Base-by-base conservation (phyloP, 495 filamentous ascomycete species). In the Penicillium verhagenii region DNA sequence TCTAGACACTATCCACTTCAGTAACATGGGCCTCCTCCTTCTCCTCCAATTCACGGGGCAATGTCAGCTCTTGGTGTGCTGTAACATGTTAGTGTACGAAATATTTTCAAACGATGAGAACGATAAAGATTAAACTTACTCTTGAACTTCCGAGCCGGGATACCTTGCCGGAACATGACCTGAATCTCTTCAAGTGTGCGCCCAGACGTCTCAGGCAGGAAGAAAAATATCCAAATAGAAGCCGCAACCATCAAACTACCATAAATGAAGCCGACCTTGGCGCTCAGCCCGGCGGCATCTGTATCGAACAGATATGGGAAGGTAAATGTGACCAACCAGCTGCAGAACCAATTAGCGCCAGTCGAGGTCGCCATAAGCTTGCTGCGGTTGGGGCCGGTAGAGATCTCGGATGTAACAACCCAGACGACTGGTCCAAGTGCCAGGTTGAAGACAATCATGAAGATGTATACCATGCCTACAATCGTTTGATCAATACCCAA, bases 341-440 rank as follows among this genome's bases (percentile, higher is more conserved):
- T 45, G 21, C 42, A 45, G 13, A 45, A 24, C 42, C 42, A 45
- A 18, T 24, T 45, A 13, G 42, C 23, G 0, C 21, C 42, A 9
- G 11, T 26, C 2, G 42, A 45, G 3, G 23, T 26, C 7, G 42
- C 42, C 42, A 45, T 45, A 18, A 45, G 42, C 14, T 25, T 45
- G 42, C 42, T 45, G 4, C 42, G 42, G 8, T 45, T 45, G n/a
- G 42, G 42, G 6, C 42, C 42, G n/a, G 42, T 45, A 24, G 42
- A 45, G 11, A 45, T 45, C 14, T 45, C 42, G 26, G 42, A 45
- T 9, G 42, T 45, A 4, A 45, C 42, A 2, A 45, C 42, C 42
- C 42, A 45, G 23, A 45, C 42, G 26, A 23, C 42, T 16, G 42
- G 42, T 24, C 42, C 42, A 9, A 45, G 14, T 7, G 42, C 42